Conservation (phyloP, 441 rosid species). For the Euphorbia corollata region DNA sequence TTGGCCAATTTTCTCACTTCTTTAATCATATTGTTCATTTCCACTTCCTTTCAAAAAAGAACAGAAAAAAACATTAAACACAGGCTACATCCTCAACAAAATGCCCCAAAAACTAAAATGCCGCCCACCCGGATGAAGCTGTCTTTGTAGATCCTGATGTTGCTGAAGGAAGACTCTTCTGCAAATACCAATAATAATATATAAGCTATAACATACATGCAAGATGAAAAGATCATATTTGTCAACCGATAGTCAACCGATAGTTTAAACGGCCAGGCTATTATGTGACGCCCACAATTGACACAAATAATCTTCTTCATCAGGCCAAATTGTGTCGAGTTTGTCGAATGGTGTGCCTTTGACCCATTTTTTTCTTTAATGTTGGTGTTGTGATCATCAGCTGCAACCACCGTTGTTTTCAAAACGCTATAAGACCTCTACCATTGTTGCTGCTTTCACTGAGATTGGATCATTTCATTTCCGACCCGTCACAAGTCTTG, state of each 20-base stretch:
- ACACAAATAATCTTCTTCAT: too few relatives aligned
- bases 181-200: conserved; percentile 27
- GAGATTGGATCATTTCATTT: too few relatives aligned
- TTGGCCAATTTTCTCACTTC: conserved; percentile 23
- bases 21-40: conserved; percentile 14
- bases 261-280: too few relatives aligned
- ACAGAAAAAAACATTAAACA: conserved; percentile 18
- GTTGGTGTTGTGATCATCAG: too few relatives aligned
- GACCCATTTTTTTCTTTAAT: too few relatives aligned
- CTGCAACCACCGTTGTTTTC: too few relatives aligned
- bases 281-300: too few relatives aligned
- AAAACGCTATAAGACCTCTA: too few relatives aligned
- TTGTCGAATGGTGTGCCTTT: too few relatives aligned
- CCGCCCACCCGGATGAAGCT: conserved; percentile 93
- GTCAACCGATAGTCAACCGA: neutral
- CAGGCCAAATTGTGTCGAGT: too few relatives aligned
- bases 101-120: conserved; percentile 41
- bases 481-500: too few relatives aligned
- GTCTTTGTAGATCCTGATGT: conserved; percentile 47
- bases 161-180: conserved; percentile 71
- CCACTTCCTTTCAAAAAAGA: conserved; percentile 3
- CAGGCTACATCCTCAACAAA: conserved; percentile 15
- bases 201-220: neutral
- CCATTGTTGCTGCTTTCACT: too few relatives aligned
- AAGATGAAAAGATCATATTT: neutral